phyloP scores from a whole-genome alignment of 202 grass and related monocot species.

The Digitaria exilis region DNA sequence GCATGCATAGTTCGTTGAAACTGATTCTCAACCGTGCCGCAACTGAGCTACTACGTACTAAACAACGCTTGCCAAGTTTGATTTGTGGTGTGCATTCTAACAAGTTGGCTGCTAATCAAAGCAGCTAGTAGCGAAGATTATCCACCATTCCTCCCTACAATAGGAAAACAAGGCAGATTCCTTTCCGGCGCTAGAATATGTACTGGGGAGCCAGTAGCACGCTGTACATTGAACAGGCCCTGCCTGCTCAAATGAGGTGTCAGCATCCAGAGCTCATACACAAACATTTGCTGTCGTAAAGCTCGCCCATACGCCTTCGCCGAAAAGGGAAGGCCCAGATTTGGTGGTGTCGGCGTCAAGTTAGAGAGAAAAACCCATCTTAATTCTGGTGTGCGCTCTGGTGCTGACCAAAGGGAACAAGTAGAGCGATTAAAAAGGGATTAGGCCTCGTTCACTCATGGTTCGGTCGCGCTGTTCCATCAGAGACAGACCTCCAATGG shows the following conservation, averaged over 20 bases:
- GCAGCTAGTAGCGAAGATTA: not conserved
- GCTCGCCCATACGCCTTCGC: not conserved
- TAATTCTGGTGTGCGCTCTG: not conserved
- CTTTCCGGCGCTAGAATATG: conserved; percentile 8
- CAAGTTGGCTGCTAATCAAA: conserved; percentile 27
- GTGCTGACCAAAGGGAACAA: not conserved
- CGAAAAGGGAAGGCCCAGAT: conserved; percentile 21
- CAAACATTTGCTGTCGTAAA: conserved; percentile 26
- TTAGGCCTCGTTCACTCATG: not conserved
- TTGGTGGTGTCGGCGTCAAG: conserved; percentile 30
- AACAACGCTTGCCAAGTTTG: conserved; percentile 12
- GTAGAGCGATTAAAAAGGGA: not conserved
- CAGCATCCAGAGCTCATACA: conserved; percentile 19
- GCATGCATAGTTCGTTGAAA: not conserved
- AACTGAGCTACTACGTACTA: not conserved
- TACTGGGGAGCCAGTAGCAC: not conserved
- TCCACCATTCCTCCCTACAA: not conserved
- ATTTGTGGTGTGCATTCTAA: not conserved
- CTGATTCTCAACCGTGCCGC: not conserved
- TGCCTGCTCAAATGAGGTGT: conserved; percentile 21
- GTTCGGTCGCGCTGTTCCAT: conserved; percentile 6
- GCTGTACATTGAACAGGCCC: not conserved
- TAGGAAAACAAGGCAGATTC: conserved; percentile 14
- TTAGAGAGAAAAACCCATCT: conserved; percentile 15
- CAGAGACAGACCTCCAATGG: not conserved